A percentile compares a stretch with the other conserved stretches of the same genome.
These are phyloP conservation scores for Rosellinia necatrix DNA, from an alignment of 2,329 filamentous ascomycete genomes.

Conservation along the genomic window DNA sequence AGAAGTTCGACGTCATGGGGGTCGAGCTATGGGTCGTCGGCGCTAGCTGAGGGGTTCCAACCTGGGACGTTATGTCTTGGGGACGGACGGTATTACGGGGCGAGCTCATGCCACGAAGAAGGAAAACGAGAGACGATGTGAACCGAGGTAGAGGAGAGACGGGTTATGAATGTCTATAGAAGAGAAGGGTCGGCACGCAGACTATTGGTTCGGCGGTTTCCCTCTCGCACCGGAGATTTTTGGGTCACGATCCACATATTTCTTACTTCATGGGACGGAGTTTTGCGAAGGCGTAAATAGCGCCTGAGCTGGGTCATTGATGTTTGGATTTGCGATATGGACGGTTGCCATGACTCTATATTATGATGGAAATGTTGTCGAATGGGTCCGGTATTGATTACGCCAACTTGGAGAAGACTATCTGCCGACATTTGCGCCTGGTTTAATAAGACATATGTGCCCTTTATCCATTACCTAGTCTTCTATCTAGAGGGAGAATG, in stretches of 20 bases:
- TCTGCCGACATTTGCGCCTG: neutral
- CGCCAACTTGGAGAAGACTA: neutral
- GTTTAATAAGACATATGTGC: no score
- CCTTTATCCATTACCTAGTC: neutral
- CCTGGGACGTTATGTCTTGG: neutral
- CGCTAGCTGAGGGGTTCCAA: slow-evolving; percentile 32
- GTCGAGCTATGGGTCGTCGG: slow-evolving; percentile 95
- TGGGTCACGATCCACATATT: neutral
- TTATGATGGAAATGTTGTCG: neutral
- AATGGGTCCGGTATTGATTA: neutral
- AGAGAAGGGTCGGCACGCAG: no score
- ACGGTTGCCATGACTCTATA: neutral
- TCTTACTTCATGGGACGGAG: neutral
- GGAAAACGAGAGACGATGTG: neutral
- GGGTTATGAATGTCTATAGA: no score
- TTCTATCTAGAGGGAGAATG: neutral
- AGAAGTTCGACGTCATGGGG: slow-evolving; percentile 87
- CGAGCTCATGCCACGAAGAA: neutral
- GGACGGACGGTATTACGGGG: neutral
- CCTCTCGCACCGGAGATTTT: neutral
- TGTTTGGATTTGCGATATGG: neutral
- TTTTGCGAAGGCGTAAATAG: neutral
- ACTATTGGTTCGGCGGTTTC: no score
- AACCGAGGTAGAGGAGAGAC: neutral
- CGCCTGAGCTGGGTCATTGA: neutral